Percentiles rank a stretch among this genome's conserved stretches.
Evolutionary conservation across 2,329 filamentous ascomycete genomes (phyloP).

Genomic region (Pleomassaria siparia): DNA sequence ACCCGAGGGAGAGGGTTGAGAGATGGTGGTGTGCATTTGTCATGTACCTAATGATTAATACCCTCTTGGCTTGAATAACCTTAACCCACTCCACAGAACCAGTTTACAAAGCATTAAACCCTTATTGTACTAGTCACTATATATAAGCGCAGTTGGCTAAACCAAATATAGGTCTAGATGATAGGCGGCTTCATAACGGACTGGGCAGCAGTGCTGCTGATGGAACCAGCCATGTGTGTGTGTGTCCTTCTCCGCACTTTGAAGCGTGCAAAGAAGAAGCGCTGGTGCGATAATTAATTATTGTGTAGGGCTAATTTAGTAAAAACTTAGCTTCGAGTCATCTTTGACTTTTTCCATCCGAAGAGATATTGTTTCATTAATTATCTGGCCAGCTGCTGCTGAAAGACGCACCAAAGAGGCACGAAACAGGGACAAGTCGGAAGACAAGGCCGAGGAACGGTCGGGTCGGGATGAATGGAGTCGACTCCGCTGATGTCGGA

Average conservation of each 20-base stretch:
- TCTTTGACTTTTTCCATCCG: too few species aligned
- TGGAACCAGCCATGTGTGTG: slow-evolving; percentile 13
- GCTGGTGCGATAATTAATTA: too few species aligned
- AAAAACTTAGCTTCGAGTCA: too few species aligned
- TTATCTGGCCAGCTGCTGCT: too few species aligned
- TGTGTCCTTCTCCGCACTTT: slow-evolving; percentile 12
- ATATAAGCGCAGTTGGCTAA: background rate
- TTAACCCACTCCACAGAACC: slow-evolving; percentile 2
- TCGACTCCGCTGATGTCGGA: too few species aligned
- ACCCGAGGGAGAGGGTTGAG: background rate
- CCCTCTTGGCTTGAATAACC: background rate
- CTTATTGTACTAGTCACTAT: background rate
- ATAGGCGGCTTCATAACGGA: slow-evolving; percentile 20
- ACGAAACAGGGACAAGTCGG: too few species aligned
- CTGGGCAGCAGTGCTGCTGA: slow-evolving; percentile 42
- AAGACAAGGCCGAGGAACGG: too few species aligned
- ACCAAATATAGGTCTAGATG: slow-evolving; percentile 1
- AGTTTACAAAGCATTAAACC: background rate
- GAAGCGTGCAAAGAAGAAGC: background rate
- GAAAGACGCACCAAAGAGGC: too few species aligned
- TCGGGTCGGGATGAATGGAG: too few species aligned
- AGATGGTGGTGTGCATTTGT: background rate
- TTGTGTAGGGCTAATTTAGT: background rate
- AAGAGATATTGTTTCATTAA: too few species aligned
- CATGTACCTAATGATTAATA: background rate